Conservation (phyloP, 1,284 basidiomycete species). For the Pyrrhoderma lamaoense region DNA sequence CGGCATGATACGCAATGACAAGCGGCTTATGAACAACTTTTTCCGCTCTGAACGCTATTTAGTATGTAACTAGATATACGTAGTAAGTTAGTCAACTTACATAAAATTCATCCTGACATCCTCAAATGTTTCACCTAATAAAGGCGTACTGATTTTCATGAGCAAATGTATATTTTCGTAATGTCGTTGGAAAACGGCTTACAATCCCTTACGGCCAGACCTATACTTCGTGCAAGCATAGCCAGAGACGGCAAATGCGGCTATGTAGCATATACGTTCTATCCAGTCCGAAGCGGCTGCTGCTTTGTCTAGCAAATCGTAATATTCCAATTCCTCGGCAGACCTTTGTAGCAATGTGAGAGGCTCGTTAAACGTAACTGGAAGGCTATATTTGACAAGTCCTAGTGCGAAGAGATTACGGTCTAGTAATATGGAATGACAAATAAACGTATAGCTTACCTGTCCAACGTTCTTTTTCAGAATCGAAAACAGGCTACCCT, state of each 20-base stretch:
- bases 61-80: neutral
- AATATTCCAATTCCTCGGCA: conserved; percentile 83
- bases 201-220: conserved; percentile 84
- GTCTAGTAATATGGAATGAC: neutral
- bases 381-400: conserved; percentile 82
- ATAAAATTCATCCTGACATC: conserved; percentile 73
- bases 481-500: conserved; percentile 81
- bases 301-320: conserved; percentile 62
- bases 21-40: conserved; percentile 86
- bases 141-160: conserved; percentile 57
- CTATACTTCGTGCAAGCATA: conserved; percentile 78
- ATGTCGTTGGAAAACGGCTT: conserved; percentile 28
- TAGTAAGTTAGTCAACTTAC: neutral
- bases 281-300: conserved; percentile 53
- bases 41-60: conserved; percentile 43
- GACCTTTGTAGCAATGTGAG: conserved; percentile 72
- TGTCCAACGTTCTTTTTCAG: conserved; percentile 92
- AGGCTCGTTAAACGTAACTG: conserved; percentile 86
- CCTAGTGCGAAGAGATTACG: conserved; percentile 37
- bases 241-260: conserved; percentile 78
- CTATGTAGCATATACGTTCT: conserved; percentile 69
- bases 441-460: conserved; percentile 33
- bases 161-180: conserved; percentile 9
- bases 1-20: conserved; percentile 77
- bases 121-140: conserved; percentile 87